A percentile compares a stretch with the other conserved stretches of the same genome.
phyloP scores from a whole-genome alignment of 2,329 filamentous ascomycete species.

The Moelleriella libera region DNA sequence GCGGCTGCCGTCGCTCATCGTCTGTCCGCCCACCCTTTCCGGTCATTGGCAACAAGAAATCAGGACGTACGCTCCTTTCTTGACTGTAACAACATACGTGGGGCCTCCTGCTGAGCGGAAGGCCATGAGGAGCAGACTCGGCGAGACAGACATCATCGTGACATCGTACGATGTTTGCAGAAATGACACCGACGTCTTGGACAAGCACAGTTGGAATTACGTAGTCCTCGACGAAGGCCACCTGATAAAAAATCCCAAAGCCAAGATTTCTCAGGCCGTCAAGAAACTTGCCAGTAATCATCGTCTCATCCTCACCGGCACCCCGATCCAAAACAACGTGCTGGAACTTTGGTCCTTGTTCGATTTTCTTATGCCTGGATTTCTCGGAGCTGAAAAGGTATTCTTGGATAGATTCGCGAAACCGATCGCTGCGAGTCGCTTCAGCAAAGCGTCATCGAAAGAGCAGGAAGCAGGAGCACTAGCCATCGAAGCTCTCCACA shows the following conservation, averaged over 20 bases:
- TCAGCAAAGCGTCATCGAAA: slow-evolving; percentile 93
- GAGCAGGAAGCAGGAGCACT: slow-evolving; percentile 94
- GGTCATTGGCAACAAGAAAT: slow-evolving; percentile 99
- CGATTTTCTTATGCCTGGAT: slow-evolving; percentile 97
- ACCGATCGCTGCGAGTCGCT: slow-evolving; percentile 85
- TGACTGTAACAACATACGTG: slow-evolving; percentile 80
- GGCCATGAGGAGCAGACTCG: slow-evolving; percentile 53
- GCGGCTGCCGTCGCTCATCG: slow-evolving; percentile 77
- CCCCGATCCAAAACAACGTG: slow-evolving; percentile 96
- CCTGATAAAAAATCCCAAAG: slow-evolving; percentile 96
- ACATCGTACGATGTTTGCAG: slow-evolving; percentile 97
- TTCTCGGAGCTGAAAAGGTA: slow-evolving; percentile 88
- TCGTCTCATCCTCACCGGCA: slow-evolving; percentile 88
- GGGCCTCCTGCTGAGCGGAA: slow-evolving; percentile 73
- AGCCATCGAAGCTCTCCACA: slow-evolving; percentile 95
- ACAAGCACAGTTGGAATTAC: slow-evolving; percentile 87
- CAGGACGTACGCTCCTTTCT: slow-evolving; percentile 86
- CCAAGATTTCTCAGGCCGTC: slow-evolving; percentile 87
- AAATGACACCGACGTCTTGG: slow-evolving; percentile 80
- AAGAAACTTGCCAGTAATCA: slow-evolving; percentile 87
- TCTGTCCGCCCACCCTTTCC: slow-evolving; percentile 90
- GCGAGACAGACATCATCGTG: slow-evolving; percentile 79
- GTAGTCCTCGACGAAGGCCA: slow-evolving; percentile 95
- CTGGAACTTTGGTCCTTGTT: slow-evolving; percentile 95
- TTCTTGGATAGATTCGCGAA: slow-evolving; percentile 92